Conservation (phyloP, 257 asterid species). For the Nicotiana knightiana region DNA sequence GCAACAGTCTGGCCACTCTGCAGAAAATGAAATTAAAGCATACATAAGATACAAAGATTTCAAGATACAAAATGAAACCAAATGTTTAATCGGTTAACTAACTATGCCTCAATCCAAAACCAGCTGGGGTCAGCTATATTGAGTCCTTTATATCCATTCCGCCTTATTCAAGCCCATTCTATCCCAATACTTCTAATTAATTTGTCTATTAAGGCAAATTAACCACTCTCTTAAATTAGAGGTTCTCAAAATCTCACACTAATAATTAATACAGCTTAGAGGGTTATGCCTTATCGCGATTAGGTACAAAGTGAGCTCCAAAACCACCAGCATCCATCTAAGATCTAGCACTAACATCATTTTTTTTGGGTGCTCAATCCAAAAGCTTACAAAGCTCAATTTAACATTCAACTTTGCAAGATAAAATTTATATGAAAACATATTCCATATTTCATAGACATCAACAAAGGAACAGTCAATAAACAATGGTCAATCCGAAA, state of each 20-base stretch:
- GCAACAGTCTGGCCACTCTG: constrained; percentile 94
- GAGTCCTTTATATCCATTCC: background rate
- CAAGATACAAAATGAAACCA: background rate
- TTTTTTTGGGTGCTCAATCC: background rate
- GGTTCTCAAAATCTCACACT: background rate
- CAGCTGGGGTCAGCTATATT: background rate
- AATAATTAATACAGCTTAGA: background rate
- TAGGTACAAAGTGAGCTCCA: background rate
- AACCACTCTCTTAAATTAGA: background rate
- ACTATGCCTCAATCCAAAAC: background rate
- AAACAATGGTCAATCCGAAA: background rate
- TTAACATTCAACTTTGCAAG: background rate
- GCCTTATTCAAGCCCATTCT: background rate
- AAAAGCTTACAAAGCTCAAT: background rate
- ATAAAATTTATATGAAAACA: background rate
- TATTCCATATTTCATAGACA: background rate
- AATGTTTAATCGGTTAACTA: background rate
- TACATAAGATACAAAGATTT: background rate
- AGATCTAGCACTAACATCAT: background rate
- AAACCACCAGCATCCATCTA: background rate
- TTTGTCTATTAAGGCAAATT: background rate
- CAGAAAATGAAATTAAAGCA: constrained; percentile 20
- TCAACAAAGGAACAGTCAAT: background rate
- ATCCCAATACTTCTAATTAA: background rate
- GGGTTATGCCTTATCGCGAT: background rate